Evolutionary conservation across 2,329 filamentous ascomycete species (phyloP).

Genomic region (Hymenoscyphus fraxineus): DNA sequence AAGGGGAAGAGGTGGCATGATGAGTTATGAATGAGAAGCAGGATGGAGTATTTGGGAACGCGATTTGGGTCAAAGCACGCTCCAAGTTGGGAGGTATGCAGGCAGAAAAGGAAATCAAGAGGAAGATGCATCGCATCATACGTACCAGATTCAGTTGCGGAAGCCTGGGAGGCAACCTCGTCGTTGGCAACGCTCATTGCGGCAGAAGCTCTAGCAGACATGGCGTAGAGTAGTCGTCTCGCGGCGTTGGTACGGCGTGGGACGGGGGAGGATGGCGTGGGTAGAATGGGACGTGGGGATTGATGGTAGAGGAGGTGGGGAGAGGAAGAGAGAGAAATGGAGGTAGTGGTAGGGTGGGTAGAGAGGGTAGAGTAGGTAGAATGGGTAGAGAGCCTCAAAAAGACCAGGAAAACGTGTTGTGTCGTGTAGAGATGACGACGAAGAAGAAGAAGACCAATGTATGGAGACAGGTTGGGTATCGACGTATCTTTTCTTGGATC

Average conservation of each 20-base stretch:
- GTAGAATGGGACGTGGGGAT: no score
- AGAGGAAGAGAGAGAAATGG: no score
- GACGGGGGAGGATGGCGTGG: not conserved
- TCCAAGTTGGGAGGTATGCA: not conserved
- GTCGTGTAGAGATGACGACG: slow-evolving; percentile 1
- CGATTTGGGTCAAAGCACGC: not conserved
- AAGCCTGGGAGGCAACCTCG: not conserved
- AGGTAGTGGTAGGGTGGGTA: not conserved
- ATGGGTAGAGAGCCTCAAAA: not conserved
- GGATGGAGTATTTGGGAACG: not conserved
- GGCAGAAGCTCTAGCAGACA: not conserved
- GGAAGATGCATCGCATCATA: not conserved
- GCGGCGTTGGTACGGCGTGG: not conserved
- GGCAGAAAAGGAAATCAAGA: not conserved
- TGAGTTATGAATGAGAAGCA: not conserved
- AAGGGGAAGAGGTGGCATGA: not conserved
- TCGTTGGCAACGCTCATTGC: not conserved
- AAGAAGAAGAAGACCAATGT: not conserved
- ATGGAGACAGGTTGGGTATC: no score
- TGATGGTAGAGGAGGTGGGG: no score
- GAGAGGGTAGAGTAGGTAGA: not conserved
- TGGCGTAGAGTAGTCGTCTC: not conserved
- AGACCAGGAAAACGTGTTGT: slow-evolving; percentile 3
- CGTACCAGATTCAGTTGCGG: not conserved
- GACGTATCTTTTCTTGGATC: not conserved